phyloP scores from a whole-genome alignment of 1,139 yeast genomes.

The Debaryomycetaceae sp. region DNA sequence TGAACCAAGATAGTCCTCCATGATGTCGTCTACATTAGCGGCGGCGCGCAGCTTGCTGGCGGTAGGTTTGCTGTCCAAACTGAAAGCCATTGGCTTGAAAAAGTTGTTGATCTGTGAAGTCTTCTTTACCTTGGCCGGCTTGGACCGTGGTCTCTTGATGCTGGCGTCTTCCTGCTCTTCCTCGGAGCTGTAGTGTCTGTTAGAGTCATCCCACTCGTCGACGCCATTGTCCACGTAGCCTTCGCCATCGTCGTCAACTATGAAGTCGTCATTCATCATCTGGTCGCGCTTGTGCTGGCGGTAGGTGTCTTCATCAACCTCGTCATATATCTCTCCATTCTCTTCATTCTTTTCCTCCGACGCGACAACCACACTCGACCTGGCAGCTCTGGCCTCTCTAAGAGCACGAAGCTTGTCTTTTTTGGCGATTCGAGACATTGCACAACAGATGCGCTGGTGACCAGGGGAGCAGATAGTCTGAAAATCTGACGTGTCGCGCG shows the following conservation, averaged over 20 bases:
- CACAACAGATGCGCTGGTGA: no score
- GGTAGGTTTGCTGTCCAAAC: constrained; percentile 9
- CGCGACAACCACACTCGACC: constrained; percentile 21
- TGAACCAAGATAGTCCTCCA: constrained; percentile 34
- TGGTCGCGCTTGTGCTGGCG: constrained; percentile 75
- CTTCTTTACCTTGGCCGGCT: constrained; percentile 40
- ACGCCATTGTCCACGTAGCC: constrained; percentile 91
- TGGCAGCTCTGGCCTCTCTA: constrained; percentile 37
- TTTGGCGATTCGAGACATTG: constrained; percentile 8
- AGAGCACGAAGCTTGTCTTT: constrained; percentile 15
- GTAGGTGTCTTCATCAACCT: constrained; percentile 77
- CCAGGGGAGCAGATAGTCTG: no score
- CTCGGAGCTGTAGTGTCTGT: constrained; percentile 53
- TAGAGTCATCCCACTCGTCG: constrained; percentile 75
- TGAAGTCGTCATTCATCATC: constrained; percentile 83
- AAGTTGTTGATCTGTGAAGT: constrained; percentile 51
- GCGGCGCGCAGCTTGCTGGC: constrained; percentile 22
- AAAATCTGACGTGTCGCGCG: no score
- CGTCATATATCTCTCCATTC: constrained; percentile 62
- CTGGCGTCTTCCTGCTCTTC: constrained; percentile 20
- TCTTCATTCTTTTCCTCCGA: constrained; percentile 14
- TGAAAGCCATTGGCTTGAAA: constrained; percentile 38
- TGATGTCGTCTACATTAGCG: constrained; percentile 43
- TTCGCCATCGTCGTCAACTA: constrained; percentile 87
- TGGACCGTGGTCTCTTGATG: constrained; percentile 25